Evolutionary conservation across 768 basidiomycete genomes (phyloP).

Genomic region (Amanita jacksonii): DNA sequence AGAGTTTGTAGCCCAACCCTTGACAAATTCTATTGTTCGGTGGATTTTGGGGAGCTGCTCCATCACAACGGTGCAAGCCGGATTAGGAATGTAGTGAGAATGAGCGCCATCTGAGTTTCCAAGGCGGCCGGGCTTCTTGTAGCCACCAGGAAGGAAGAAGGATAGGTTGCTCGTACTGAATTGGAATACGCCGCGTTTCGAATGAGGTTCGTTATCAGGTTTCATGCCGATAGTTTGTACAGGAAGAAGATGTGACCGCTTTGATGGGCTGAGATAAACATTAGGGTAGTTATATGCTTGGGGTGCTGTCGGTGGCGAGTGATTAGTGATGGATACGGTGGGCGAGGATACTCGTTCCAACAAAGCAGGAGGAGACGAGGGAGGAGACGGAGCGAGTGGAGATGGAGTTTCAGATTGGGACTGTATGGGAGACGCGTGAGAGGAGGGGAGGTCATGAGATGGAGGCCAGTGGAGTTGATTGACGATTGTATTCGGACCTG

Average conservation of each 20-base stretch:
- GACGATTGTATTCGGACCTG: slow-evolving; percentile 7
- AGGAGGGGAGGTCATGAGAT: slow-evolving; percentile 3
- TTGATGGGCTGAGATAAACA: neutral
- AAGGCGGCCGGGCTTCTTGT: neutral
- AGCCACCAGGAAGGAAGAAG: neutral
- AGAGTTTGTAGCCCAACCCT: slow-evolving; percentile 32
- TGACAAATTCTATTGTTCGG: slow-evolving; percentile 32
- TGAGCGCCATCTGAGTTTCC: too few species aligned
- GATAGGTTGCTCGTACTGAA: slow-evolving; percentile 8
- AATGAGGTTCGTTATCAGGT: slow-evolving; percentile 33
- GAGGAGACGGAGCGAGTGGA: slow-evolving; percentile 4
- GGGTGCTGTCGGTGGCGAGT: neutral
- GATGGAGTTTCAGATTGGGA: too few species aligned
- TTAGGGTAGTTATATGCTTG: too few species aligned
- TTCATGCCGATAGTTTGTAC: slow-evolving; percentile 33
- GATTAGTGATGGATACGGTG: neutral
- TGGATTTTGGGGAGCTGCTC: slow-evolving; percentile 43
- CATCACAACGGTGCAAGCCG: slow-evolving; percentile 44
- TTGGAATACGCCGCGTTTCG: slow-evolving; percentile 38
- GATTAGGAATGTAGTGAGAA: slow-evolving; percentile 30
- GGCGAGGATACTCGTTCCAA: slow-evolving; percentile 6
- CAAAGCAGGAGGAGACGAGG: slow-evolving; percentile 8
- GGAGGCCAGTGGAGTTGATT: slow-evolving; percentile 6
- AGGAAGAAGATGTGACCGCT: slow-evolving; percentile 10
- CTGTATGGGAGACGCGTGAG: neutral